phyloP scores from a whole-genome alignment of 257 asterid species.

The Buddleja alternifolia region DNA sequence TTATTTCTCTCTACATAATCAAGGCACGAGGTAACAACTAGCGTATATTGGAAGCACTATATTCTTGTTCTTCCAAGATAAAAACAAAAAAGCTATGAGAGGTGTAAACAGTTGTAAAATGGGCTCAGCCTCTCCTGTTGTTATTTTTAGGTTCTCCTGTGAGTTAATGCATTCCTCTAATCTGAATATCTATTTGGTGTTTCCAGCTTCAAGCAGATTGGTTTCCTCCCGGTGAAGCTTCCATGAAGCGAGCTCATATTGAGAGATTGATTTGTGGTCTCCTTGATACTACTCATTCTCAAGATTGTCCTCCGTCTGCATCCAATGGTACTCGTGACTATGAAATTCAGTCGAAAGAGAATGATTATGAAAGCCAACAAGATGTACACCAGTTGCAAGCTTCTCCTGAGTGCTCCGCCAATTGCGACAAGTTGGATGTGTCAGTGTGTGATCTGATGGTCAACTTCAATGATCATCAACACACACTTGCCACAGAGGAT shows the following conservation, averaged over 20 bases:
- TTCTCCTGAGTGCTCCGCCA: not conserved
- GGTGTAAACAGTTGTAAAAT: no score
- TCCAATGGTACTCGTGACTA: slow-evolving; percentile 26
- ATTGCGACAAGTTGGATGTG: slow-evolving; percentile 22
- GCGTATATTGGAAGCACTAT: no score
- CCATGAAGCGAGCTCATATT: slow-evolving; percentile 65
- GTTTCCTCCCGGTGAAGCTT: slow-evolving; percentile 88
- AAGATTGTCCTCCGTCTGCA: slow-evolving; percentile 50
- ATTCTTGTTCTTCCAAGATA: no score
- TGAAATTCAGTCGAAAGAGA: slow-evolving; percentile 37
- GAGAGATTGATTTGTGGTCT: slow-evolving; percentile 70
- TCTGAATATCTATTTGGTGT: slow-evolving; percentile 10
- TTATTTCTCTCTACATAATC: no score
- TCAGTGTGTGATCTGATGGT: slow-evolving; percentile 13
- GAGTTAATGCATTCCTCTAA: slow-evolving; percentile 4
- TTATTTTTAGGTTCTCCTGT: not conserved
- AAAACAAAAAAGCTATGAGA: no score
- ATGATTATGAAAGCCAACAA: not conserved
- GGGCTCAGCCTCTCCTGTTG: no score
- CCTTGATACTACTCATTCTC: slow-evolving; percentile 47
- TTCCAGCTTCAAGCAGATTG: slow-evolving; percentile 74
- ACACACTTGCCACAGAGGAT: not conserved
- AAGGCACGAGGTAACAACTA: no score
- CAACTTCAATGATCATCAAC: slow-evolving; percentile 1
- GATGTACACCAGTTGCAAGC: slow-evolving; percentile 26